Evolutionary conservation across 2,329 filamentous ascomycete genomes (phyloP).

Genomic region (Leptographium galeiforme): DNA sequence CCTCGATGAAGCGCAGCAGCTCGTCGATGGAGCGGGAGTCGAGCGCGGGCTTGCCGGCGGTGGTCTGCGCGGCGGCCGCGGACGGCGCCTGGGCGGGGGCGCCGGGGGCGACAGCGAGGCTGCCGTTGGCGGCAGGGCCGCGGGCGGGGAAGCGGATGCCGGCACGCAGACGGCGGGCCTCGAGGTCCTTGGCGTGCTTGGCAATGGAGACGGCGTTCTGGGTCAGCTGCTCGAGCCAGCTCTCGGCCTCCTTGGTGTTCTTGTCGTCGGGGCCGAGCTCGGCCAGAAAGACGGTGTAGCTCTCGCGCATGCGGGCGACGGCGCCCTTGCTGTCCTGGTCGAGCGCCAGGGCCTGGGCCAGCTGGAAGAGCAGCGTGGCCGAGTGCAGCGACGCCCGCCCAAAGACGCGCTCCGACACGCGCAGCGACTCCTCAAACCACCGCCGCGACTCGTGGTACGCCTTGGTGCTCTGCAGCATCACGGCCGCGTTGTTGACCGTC

Average conservation of each 20-base stretch:
- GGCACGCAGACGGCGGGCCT: slow-evolving; percentile 58
- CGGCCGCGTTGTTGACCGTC: slow-evolving; percentile 94
- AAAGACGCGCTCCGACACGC: slow-evolving; percentile 79
- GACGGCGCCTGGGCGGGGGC: not conserved
- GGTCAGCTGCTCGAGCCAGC: slow-evolving; percentile 90
- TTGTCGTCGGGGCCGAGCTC: slow-evolving; percentile 82
- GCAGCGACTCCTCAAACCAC: slow-evolving; percentile 91
- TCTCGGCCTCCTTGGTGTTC: slow-evolving; percentile 96
- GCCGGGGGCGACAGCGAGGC: not conserved
- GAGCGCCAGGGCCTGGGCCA: slow-evolving; percentile 88
- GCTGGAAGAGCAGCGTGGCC: slow-evolving; percentile 90
- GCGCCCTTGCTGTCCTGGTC: slow-evolving; percentile 89
- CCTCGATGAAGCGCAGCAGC: slow-evolving; percentile 88
- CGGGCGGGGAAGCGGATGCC: slow-evolving; percentile 55
- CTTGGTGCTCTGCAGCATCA: slow-evolving; percentile 95
- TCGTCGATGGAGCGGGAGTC: slow-evolving; percentile 86
- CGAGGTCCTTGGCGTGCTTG: slow-evolving; percentile 80
- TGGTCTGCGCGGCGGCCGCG: slow-evolving; percentile 9
- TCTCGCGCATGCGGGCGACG: slow-evolving; percentile 87
- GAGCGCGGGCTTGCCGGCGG: slow-evolving; percentile 28
- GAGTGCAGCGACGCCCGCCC: slow-evolving; percentile 85
- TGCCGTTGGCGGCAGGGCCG: slow-evolving; percentile 15
- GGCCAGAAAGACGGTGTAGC: slow-evolving; percentile 85
- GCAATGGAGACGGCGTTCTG: slow-evolving; percentile 90
- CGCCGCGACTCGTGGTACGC: slow-evolving; percentile 86